Evolutionary conservation across 1,139 yeast species (phyloP).

Genomic region (Martiniozyma asiatica): DNA sequence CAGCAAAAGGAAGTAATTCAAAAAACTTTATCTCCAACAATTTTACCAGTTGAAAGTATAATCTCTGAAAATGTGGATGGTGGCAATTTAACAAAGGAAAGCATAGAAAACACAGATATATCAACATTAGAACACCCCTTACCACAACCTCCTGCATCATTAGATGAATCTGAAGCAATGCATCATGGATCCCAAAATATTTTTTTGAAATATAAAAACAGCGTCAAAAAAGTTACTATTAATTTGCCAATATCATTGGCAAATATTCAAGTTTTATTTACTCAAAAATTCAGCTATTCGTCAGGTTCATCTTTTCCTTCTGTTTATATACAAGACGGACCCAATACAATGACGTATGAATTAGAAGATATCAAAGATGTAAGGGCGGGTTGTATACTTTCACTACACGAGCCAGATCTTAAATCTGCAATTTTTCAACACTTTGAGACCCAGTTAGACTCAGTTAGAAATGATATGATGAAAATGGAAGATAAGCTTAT

Average conservation of each 20-base stretch:
- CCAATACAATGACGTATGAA: constrained; percentile 57
- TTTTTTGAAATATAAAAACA: constrained; percentile 34
- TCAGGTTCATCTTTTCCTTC: constrained; percentile 57
- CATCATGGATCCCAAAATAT: constrained; percentile 5
- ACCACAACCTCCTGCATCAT: not conserved
- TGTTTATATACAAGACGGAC: constrained; percentile 60
- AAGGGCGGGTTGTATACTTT: constrained; percentile 45
- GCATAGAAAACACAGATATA: not conserved
- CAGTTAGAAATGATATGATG: constrained; percentile 26
- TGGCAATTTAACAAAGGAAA: not conserved
- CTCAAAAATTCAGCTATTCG: constrained; percentile 77
- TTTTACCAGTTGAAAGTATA: not conserved
- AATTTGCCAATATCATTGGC: constrained; percentile 25
- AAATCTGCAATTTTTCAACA: constrained; percentile 11
- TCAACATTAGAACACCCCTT: not conserved
- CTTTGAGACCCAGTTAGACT: constrained; percentile 16
- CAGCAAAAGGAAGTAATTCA: constrained; percentile 3
- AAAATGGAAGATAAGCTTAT: constrained; percentile 22
- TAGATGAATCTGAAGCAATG: not conserved
- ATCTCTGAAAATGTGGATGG: not conserved
- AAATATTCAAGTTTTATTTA: constrained; percentile 55
- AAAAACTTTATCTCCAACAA: constrained; percentile 2
- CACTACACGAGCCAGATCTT: constrained; percentile 28
- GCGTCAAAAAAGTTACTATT: constrained; percentile 45
- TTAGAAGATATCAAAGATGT: constrained; percentile 67